These are phyloP conservation scores for Apiotrichum montevideense DNA, from an alignment of 1,284 basidiomycete species.

Conservation along the genomic window DNA sequence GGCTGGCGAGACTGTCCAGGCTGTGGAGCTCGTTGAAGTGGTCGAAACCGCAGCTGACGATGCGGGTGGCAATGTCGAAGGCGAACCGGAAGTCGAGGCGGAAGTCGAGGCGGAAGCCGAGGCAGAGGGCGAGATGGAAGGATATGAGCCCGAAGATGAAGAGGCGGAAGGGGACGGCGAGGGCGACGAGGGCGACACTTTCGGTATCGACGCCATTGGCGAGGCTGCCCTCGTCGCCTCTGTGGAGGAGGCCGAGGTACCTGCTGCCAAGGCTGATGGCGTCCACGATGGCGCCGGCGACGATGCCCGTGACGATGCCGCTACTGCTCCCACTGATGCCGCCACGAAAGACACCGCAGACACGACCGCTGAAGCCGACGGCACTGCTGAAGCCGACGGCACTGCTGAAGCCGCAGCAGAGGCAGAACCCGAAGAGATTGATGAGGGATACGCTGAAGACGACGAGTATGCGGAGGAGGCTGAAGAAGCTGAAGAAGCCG, in stretches of 20 bases:
- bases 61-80: too few species aligned
- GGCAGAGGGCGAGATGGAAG: too few species aligned
- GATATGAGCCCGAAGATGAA: too few species aligned
- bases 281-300: too few species aligned
- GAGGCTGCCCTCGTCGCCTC: constrained; percentile 10
- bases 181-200: constrained; percentile 3
- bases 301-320: neutral
- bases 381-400: neutral
- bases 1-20: constrained; percentile 15
- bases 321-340: too few species aligned
- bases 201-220: constrained; percentile 10
- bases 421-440: neutral
- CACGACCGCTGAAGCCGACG: neutral
- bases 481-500: constrained; percentile 1
- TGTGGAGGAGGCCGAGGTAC: constrained; percentile 1
- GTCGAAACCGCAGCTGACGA: too few species aligned
- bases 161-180: neutral
- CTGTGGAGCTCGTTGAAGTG: too few species aligned
- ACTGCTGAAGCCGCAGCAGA: neutral
- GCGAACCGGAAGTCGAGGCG: too few species aligned
- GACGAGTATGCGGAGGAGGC: neutral
- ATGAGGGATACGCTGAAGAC: neutral
- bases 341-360: neutral
- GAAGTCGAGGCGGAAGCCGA: too few species aligned
- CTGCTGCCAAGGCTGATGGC: neutral